Evolutionary conservation across 2,329 filamentous ascomycete genomes (phyloP).

Genomic region (Diaporthe velutina): DNA sequence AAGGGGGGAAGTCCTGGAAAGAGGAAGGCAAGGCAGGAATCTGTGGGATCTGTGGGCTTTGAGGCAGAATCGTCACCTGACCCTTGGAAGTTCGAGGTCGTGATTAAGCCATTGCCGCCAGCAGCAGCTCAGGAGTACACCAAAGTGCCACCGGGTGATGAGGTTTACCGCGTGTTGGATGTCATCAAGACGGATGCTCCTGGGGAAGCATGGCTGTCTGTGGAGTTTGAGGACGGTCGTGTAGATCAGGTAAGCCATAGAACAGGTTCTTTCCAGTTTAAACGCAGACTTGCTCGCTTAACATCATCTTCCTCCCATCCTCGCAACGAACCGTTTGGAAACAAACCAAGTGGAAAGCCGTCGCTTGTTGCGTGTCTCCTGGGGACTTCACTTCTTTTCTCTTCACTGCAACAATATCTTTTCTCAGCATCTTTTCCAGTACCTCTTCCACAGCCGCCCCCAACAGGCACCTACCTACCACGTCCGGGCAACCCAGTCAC

Average conservation of each 20-base stretch:
- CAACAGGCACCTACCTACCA: not conserved
- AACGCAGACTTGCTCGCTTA: not conserved
- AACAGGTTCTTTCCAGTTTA: too few species aligned
- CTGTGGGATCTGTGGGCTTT: constrained; percentile 38
- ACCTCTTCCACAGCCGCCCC: not conserved
- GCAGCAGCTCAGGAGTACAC: constrained; percentile 43
- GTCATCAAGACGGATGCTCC: constrained; percentile 45
- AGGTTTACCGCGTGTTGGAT: constrained; percentile 53
- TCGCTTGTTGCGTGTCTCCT: not conserved
- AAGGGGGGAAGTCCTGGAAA: not conserved
- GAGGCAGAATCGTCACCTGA: constrained; percentile 28
- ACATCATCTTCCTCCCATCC: not conserved
- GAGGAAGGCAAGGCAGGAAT: constrained; percentile 3
- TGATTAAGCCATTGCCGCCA: constrained; percentile 45
- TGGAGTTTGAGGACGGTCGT: constrained; percentile 62
- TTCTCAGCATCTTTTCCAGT: not conserved
- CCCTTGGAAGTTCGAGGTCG: constrained; percentile 45
- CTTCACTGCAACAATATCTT: not conserved
- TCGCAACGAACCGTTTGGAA: not conserved
- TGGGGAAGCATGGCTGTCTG: constrained; percentile 48
- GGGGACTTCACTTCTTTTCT: not conserved
- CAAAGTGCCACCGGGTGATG: constrained; percentile 48
- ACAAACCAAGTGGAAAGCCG: not conserved
- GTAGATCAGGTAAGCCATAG: constrained; percentile 57
- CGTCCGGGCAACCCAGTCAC: not conserved